A percentile compares a stretch with the other conserved stretches of the same genome.
Evolutionary conservation across 1,284 basidiomycete species (phyloP).

Genomic region (Chiua sp.): DNA sequence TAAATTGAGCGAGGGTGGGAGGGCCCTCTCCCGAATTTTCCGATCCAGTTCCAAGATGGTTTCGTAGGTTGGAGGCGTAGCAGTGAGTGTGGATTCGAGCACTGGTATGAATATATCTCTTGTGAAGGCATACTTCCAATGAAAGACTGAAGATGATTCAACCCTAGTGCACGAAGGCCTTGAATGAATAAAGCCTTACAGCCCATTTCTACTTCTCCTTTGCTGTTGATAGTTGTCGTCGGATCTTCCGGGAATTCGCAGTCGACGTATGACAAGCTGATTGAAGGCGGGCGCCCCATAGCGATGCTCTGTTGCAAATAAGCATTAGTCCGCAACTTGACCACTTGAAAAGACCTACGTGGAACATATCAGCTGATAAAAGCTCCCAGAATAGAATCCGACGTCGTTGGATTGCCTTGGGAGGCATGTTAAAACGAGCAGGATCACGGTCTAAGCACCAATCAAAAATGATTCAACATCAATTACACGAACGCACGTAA

Average conservation of each 20-base stretch:
- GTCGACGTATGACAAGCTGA: slow-evolving; percentile 60
- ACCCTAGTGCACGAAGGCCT: background rate
- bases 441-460: slow-evolving; percentile 60
- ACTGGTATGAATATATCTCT: slow-evolving; percentile 56
- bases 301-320: slow-evolving; percentile 48
- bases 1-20: slow-evolving; percentile 56
- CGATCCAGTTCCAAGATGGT: slow-evolving; percentile 62
- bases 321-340: slow-evolving; percentile 2
- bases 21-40: slow-evolving; percentile 57
- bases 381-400: slow-evolving; percentile 66
- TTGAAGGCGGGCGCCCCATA: slow-evolving; percentile 59
- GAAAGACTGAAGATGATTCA: slow-evolving; percentile 34
- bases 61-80: slow-evolving; percentile 55
- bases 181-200: slow-evolving; percentile 42
- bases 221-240: slow-evolving; percentile 48
- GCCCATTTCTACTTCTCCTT: slow-evolving; percentile 51
- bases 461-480: slow-evolving; percentile 8
- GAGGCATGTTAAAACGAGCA: slow-evolving; percentile 58
- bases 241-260: slow-evolving; percentile 61
- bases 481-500: slow-evolving; percentile 48
- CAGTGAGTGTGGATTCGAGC: slow-evolving; percentile 55
- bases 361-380: slow-evolving; percentile 53
- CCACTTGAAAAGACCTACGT: slow-evolving; percentile 39
- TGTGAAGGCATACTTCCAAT: slow-evolving; percentile 40
- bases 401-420: slow-evolving; percentile 58